Evolutionary conservation across 371 early-diverging fungal genomes (phyloP).

Genomic region (Batrachochytrium dendrobatidis): DNA sequence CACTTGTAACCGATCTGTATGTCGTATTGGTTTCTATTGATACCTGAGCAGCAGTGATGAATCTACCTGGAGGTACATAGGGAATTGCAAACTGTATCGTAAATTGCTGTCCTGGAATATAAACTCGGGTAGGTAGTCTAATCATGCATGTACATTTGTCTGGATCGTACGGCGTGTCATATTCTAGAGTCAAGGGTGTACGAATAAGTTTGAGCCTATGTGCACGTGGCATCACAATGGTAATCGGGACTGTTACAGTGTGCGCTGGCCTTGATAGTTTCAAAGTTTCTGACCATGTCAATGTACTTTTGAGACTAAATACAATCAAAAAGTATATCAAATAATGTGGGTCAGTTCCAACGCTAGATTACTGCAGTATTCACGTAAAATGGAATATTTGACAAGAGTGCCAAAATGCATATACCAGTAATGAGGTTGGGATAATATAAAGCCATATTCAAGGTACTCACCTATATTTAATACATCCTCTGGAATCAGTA

Average conservation of each 20-base stretch:
- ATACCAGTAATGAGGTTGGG: too few relatives aligned
- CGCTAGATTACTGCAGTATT: too few relatives aligned
- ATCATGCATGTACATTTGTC: neutral
- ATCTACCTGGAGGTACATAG: neutral
- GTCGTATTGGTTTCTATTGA: neutral
- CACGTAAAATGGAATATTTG: too few relatives aligned
- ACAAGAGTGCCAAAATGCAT: too few relatives aligned
- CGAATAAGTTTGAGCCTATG: neutral
- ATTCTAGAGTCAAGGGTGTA: neutral
- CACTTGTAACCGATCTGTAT: neutral
- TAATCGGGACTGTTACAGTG: neutral
- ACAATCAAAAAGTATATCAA: too few relatives aligned
- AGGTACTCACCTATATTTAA: slow-evolving; percentile 1
- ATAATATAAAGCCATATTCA: too few relatives aligned
- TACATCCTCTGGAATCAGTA: neutral
- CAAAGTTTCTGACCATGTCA: neutral
- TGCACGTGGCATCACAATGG: neutral
- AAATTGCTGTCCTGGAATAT: neutral
- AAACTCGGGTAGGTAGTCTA: neutral
- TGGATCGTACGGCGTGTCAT: neutral
- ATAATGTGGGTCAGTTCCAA: too few relatives aligned
- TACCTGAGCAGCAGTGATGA: neutral
- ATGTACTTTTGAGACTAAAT: neutral
- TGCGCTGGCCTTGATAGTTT: neutral
- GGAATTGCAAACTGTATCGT: neutral